These are phyloP conservation scores for carrot (Daucus carota) DNA, from an alignment of 129 eudicot species.

Conservation along the genomic window DNA sequence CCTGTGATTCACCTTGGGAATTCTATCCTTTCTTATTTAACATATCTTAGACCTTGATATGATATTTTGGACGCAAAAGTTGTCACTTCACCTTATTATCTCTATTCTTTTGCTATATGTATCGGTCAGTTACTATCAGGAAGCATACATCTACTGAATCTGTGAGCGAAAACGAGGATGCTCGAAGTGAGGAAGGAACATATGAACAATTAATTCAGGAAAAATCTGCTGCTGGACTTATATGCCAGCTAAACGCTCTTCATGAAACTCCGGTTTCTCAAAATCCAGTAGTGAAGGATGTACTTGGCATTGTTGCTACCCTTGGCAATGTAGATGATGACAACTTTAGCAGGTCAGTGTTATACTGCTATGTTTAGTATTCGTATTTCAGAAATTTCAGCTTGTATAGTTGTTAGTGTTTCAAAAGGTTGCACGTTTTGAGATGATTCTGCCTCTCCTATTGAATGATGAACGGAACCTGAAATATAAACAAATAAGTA, in stretches of 20 bases:
- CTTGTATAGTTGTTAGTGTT: background rate
- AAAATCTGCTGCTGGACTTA: constrained; percentile 67
- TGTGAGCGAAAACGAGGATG: constrained; percentile 27
- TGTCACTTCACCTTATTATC: background rate
- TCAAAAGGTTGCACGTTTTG: background rate
- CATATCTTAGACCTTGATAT: background rate
- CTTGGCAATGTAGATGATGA: constrained; percentile 78
- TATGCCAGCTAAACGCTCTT: constrained; percentile 34
- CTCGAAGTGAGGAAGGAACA: constrained; percentile 42
- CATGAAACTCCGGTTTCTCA: constrained; percentile 33
- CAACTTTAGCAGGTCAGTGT: constrained; percentile 67
- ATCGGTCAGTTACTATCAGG: constrained; percentile 44
- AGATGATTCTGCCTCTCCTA: background rate
- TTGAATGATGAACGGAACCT: background rate
- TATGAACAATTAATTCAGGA: constrained; percentile 32
- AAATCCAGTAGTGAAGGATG: constrained; percentile 45
- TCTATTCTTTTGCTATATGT: background rate
- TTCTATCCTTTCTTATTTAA: background rate
- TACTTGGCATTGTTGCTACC: constrained; percentile 68
- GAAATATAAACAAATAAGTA: background rate
- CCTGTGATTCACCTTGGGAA: background rate
- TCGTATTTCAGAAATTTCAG: background rate
- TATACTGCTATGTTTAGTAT: background rate
- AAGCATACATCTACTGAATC: constrained; percentile 30
- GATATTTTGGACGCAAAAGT: background rate